phyloP scores from a whole-genome alignment of 1,139 yeast species.

The Hanseniaspora uvarum region DNA sequence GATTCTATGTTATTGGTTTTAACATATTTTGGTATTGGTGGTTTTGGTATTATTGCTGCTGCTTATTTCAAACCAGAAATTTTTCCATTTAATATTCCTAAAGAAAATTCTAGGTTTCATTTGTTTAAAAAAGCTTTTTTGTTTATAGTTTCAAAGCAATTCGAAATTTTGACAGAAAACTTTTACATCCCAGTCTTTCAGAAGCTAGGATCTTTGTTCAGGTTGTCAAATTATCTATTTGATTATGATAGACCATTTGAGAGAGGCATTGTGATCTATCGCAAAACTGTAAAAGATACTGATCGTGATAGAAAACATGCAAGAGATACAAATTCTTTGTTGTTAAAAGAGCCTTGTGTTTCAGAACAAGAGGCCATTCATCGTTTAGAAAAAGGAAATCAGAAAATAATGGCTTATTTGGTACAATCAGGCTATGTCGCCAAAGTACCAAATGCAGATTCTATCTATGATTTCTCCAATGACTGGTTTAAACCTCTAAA shows the following conservation, averaged over 20 bases:
- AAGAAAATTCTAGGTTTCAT: not conserved
- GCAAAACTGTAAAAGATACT: not conserved
- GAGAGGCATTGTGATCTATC: conserved; percentile 4
- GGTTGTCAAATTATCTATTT: conserved; percentile 12
- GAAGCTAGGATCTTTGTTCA: not conserved
- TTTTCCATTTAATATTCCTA: conserved; percentile 1
- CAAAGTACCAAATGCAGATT: conserved; percentile 8
- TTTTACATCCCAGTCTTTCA: conserved; percentile 1
- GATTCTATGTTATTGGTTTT: not conserved
- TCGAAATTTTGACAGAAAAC: not conserved
- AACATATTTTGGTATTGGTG: conserved; percentile 1
- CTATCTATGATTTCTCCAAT: not conserved
- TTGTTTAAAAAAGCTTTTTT: not conserved
- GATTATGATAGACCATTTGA: conserved; percentile 12
- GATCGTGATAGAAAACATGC: not conserved
- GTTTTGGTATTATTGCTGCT: not conserved
- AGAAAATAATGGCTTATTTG: conserved; percentile 1
- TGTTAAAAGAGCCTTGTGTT: conserved; percentile 4
- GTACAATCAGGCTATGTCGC: conserved; percentile 8
- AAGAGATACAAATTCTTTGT: not conserved
- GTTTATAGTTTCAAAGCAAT: not conserved
- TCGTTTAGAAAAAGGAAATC: conserved; percentile 3
- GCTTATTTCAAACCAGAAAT: not conserved
- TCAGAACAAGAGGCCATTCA: not conserved
- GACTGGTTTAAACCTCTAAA: conserved; percentile 35